Percentiles rank a stretch among this genome's conserved stretches.
These are phyloP conservation scores for Leptomonas pyrrhocoris DNA, from an alignment of 208 protist species.

Conservation along the genomic window DNA sequence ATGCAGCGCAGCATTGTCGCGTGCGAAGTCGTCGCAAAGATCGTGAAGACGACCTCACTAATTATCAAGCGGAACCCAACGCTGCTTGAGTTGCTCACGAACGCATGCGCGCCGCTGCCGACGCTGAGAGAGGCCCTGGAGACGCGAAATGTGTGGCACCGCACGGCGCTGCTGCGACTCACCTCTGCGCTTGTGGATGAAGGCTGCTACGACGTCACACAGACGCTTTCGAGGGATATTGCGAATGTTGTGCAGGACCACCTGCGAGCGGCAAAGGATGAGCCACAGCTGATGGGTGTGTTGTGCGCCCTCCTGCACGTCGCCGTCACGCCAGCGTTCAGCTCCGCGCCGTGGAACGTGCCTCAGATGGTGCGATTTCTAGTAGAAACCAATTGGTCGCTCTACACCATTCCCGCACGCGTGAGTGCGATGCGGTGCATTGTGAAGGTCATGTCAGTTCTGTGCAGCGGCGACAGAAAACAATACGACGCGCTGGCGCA, in stretches of 20 bases:
- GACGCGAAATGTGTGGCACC: conserved; percentile 62
- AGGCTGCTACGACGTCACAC: conserved; percentile 73
- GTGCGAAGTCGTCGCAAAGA: conserved; percentile 70
- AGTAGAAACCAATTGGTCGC: conserved; percentile 52
- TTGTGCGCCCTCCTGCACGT: conserved; percentile 58
- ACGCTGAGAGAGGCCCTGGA: conserved; percentile 66
- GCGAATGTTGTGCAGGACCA: conserved; percentile 49
- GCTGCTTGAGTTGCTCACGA: conserved; percentile 66
- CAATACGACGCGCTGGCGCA: conserved; percentile 35
- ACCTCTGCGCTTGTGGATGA: conserved; percentile 70
- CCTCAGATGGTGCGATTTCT: conserved; percentile 62
- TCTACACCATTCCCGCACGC: conserved; percentile 43
- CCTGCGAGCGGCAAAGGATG: conserved; percentile 46
- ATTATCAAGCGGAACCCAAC: conserved; percentile 79
- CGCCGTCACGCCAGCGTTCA: conserved; percentile 51
- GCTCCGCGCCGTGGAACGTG: conserved; percentile 63
- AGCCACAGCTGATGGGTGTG: conserved; percentile 57
- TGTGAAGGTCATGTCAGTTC: conserved; percentile 39
- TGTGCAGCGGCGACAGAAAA: conserved; percentile 45
- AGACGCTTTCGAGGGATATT: conserved; percentile 49
- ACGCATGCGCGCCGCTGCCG: conserved; percentile 45
- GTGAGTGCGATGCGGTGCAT: conserved; percentile 46
- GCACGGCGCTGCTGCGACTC: conserved; percentile 59
- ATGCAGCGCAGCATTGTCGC: conserved; percentile 50
- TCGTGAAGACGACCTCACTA: conserved; percentile 53